A percentile compares a stretch with the other conserved stretches of the same genome.
These are phyloP conservation scores for Lobosporangium transversale DNA, from an alignment of 192 early-diverging fungal species.

Conservation along the genomic window DNA sequence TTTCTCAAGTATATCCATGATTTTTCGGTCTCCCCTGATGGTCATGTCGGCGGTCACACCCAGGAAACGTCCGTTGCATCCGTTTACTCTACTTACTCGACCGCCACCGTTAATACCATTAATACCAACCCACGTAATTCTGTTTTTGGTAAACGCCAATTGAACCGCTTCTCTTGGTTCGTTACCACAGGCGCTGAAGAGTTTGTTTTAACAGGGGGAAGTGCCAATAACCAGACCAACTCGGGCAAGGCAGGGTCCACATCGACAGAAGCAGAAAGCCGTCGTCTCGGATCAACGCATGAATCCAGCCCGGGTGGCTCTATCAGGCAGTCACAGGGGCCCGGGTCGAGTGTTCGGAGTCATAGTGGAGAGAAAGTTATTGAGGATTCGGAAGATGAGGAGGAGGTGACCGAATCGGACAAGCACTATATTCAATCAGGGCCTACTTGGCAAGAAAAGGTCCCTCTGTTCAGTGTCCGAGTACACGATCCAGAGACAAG, in stretches of 20 bases:
- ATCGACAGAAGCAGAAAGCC: conserved; percentile 1
- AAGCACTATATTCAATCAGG: conserved; percentile 58
- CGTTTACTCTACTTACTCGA: conserved; percentile 24
- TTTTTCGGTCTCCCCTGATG: conserved; percentile 46
- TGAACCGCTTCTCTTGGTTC: conserved; percentile 58
- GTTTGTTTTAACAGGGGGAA: conserved; percentile 51
- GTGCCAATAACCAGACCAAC: conserved; percentile 1
- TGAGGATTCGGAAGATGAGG: conserved; percentile 42
- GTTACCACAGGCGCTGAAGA: conserved; percentile 59
- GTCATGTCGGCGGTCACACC: conserved; percentile 9
- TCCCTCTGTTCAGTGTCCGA: conserved; percentile 46
- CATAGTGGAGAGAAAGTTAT: conserved; percentile 15
- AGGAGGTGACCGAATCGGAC: conserved; percentile 55
- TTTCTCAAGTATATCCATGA: conserved; percentile 57
- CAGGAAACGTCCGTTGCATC: conserved; percentile 26
- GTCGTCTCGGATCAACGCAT: conserved; percentile 10
- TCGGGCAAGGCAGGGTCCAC: neutral
- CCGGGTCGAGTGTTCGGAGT: conserved; percentile 16
- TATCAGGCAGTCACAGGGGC: conserved; percentile 4
- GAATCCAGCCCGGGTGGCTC: conserved; percentile 22
- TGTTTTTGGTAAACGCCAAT: conserved; percentile 51
- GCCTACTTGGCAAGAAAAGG: conserved; percentile 57
- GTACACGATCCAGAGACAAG: conserved; percentile 57
- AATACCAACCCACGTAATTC: conserved; percentile 38
- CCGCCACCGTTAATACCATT: conserved; percentile 10